Base-by-base conservation (phyloP, 305 asterid genomes). In the Fraxinus paxiana region DNA sequence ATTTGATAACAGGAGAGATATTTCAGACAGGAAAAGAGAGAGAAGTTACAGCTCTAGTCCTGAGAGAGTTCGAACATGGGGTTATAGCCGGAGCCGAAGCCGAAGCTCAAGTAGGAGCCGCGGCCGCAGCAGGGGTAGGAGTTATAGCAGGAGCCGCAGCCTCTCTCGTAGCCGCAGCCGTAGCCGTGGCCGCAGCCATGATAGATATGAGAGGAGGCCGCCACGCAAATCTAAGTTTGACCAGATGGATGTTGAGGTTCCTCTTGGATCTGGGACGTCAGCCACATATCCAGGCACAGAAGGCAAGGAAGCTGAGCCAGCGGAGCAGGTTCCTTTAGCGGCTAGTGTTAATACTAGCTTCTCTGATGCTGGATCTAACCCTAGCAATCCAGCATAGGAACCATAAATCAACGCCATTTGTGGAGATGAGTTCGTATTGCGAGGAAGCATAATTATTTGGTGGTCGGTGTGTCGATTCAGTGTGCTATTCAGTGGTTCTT, bases 51-150 rank as follows among this genome's bases (percentile, higher is more conserved):
- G 95, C 79, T 78, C 87, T 20, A 95, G 98, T 78, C 98, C 97
- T 0, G 97, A 91, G 65, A 92, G 92, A 85, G 95, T 89, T 63
- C 87, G 98, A 71, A 91, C 97, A 22, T 89, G 98, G 97, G 94
- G 90, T 78, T 80, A 84, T 41, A 90, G 92, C 75, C 80, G 88
- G 10, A 85, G 90, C 74, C 31, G 82, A 2, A 28, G 30, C 30
- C 30, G 31, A 0, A 28, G 31, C 31, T 22, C 80, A 1, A 87
- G 89, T 76, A 24, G 88, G 30, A 84, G 90, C 69, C 75, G 87
- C 0, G 89, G 95, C 20, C 59, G 59, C 59, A 48, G 59, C 59
- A 48, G 59, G 59, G 59, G 59, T 48, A 48, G 59, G 59, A 48
- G 59, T 48, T 48, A 48, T 48, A 48, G 59, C 59, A 15, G 63